phyloP scores from a whole-genome alignment of 1,284 basidiomycete species.

The Taiwanofungus camphoratus region DNA sequence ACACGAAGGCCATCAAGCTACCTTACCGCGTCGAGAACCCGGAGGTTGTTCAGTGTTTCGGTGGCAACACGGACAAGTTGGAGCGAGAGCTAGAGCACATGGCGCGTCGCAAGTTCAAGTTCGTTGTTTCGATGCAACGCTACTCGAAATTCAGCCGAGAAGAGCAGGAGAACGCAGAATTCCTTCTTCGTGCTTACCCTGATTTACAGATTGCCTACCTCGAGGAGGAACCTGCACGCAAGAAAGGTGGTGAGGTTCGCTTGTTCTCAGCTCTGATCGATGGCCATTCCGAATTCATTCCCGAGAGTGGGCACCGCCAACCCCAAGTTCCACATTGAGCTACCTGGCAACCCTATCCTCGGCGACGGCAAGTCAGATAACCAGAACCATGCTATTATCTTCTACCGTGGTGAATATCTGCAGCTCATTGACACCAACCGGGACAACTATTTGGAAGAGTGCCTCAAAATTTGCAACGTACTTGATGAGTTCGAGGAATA shows the following conservation, averaged over 20 bases:
- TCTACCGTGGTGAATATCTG: slow-evolving; percentile 98
- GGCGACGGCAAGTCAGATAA: slow-evolving; percentile 99
- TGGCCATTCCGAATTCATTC: slow-evolving; percentile 93
- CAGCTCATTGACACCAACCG: slow-evolving; percentile 99
- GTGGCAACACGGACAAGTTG: slow-evolving; percentile 95
- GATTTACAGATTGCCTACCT: slow-evolving; percentile 98
- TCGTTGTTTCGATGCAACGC: slow-evolving; percentile 98
- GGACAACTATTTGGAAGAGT: slow-evolving; percentile 99
- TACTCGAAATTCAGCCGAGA: slow-evolving; percentile 99
- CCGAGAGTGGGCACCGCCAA: slow-evolving; percentile 84
- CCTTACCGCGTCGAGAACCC: slow-evolving; percentile 99
- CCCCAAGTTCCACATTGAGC: slow-evolving; percentile 97
- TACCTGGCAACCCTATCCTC: slow-evolving; percentile 97
- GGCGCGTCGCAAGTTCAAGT: slow-evolving; percentile 98
- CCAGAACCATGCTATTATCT: slow-evolving; percentile 99
- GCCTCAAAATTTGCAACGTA: slow-evolving; percentile 98
- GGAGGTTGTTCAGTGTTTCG: slow-evolving; percentile 94
- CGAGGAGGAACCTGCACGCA: slow-evolving; percentile 90
- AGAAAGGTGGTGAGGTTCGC: slow-evolving; percentile 92
- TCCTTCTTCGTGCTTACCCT: slow-evolving; percentile 96
- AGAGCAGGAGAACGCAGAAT: slow-evolving; percentile 98
- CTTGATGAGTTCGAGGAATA: slow-evolving; percentile 98
- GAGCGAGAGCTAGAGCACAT: slow-evolving; percentile 97
- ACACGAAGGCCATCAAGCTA: slow-evolving; percentile 99
- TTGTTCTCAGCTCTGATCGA: slow-evolving; percentile 97